Evolutionary conservation across 352 stramenopile species (phyloP), one percentile per base, ranked within the genome.

Genomic region (Blastocystis sp.): DNA sequence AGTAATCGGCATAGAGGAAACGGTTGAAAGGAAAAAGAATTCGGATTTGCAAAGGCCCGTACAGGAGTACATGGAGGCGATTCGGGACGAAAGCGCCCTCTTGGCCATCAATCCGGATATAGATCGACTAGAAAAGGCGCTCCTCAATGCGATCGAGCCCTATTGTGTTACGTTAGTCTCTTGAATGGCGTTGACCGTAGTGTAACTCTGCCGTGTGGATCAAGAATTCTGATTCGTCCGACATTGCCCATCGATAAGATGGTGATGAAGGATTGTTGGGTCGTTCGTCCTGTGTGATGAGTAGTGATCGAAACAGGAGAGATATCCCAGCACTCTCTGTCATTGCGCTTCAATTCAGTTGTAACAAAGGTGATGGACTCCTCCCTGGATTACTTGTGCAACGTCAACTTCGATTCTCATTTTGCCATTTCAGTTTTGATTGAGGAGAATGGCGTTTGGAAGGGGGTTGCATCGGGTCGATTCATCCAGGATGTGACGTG

Each of bases 341-440:
- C 74, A 51, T 37, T 85, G 16, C 74, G 74, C 37, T 85, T 85
- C 50, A 66, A 85, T 41, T 51, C 74, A 3, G 41, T 66, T 39
- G 19, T 67, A 24, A 85, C 74, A 12, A 51, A 41, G 12, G 74
- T 85, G 19, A 41, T 69, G n/a, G 74, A 85, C 31, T 85, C 74
- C 0, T 61, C 60, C 59, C 74, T 85, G 16, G 74, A 85, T 51
- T 85, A 85, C 39, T 63, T 85, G 51, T 85, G 74, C n/a, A 69
- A 62, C 33, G 74, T 85, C 6, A 85, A 85, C 55, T 85, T 70
- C 60, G 74, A 85, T 29, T 55, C 55, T 0, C 74, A 85, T n/a
- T 85, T 85, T 69, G 74, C 74, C 16, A 69, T 85, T n/a, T 29
- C 50, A n/a, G 74, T 85, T 45, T 29, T 85, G 6, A 66, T 85